These are phyloP conservation scores for Hordeum marinum DNA, from an alignment of 176 grass and related monocot genomes.

Conservation along the genomic window DNA sequence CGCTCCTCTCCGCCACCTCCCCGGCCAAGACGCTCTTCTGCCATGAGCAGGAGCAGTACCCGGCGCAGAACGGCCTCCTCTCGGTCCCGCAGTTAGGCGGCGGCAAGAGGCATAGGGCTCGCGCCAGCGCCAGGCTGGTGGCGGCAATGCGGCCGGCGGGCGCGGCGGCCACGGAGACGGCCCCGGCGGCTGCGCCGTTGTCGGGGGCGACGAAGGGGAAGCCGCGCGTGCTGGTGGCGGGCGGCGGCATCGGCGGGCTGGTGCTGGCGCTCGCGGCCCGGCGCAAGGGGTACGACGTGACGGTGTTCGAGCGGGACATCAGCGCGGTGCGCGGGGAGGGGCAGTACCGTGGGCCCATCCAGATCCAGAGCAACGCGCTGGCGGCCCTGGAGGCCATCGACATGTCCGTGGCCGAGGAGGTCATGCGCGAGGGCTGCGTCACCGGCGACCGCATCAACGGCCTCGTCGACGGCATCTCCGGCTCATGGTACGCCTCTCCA, in stretches of 20 bases:
- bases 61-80: neutral
- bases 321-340: conserved; percentile 89
- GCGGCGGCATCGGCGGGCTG: conserved; percentile 87
- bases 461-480: conserved; percentile 89
- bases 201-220: neutral
- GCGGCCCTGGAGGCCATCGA: conserved; percentile 86
- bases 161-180: neutral
- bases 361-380: conserved; percentile 98
- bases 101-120: conserved; percentile 1
- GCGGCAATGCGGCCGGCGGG: conserved; percentile 2
- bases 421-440: conserved; percentile 77
- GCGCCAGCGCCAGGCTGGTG: neutral
- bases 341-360: conserved; percentile 94
- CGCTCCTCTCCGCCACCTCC: conserved; percentile 39
- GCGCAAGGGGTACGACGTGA: conserved; percentile 89
- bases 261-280: conserved; percentile 80
- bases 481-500: conserved; percentile 44
- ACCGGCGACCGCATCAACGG: conserved; percentile 98
- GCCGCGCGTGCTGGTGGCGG: conserved; percentile 68
- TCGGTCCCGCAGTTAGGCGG: neutral
- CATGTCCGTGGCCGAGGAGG: conserved; percentile 80
- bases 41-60: conserved; percentile 29
- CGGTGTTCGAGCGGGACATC: conserved; percentile 89
- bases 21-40: conserved; percentile 33
- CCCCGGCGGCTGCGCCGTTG: neutral